Evolutionary conservation across 2,329 filamentous ascomycete genomes (phyloP), one percentile per base, ranked within the genome.

Genomic region (Gnomoniopsis smithogilvyi): DNA sequence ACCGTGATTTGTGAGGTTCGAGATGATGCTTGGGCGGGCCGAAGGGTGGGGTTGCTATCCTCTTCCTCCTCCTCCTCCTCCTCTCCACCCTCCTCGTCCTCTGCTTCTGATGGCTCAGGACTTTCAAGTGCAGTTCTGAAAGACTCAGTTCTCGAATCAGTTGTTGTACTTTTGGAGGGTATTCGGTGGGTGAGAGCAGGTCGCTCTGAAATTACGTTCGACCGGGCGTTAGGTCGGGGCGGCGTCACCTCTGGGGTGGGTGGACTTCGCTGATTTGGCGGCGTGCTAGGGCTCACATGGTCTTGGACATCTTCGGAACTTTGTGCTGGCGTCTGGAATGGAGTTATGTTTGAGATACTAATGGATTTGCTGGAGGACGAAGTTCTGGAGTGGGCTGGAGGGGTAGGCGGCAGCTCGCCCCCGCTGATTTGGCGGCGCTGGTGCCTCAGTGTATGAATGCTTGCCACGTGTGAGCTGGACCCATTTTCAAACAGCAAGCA

Each of bases 161-260:
- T 79, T 7, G 80, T 86, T 7, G 80, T 86, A 11, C 78, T 72
- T 62, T 82, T 82, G 34, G 81, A 83, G 22, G 73, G 71, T 43
- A 75, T 71, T 36, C 81, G 79, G 63, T 86, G 80, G 62, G 72
- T 73, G 48, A 78, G 67, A 19, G 72, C 69, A 19, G 81, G 80
- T 34, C 82, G 80, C 49, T 77, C 68, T 55, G 74, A 68, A 67
- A 75, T 77, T 17, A 78, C 73, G 59, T 77, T 78, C 41, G 71
- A 72, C 51, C 57, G 49, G 38, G 14, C 56, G 21, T 70, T 67
- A 47, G 73, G 71, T 61, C 85, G 81, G 38, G 89, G 89, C 54
- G 89, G 90, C 17, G 89, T 92, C 49, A 89, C 82, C 72, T 92
- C 89, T 36, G 89, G 90, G 3, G 89, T 92, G 34, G 88, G 89